phyloP scores from a whole-genome alignment of 148 eudicot genomes.

The Pharnaceum exiguum region DNA sequence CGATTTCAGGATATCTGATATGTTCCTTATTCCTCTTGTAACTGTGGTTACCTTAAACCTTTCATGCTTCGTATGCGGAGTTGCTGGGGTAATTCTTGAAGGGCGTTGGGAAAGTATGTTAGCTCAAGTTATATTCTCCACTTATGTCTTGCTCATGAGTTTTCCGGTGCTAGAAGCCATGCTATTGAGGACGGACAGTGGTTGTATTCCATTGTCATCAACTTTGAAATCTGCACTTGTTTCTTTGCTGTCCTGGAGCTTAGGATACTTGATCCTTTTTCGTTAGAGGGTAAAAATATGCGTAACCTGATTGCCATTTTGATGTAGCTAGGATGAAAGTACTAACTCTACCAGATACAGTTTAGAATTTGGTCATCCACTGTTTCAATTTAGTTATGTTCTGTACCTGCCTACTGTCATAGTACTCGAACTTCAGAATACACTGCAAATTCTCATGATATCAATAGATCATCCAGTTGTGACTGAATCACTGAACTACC shows the following conservation, averaged over 20 bases:
- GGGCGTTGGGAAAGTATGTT: conserved; percentile 13
- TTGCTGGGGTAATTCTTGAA: conserved; percentile 4
- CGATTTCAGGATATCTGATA: conserved; percentile 23
- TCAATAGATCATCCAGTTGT: no score
- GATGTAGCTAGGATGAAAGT: no score
- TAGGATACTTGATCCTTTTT: conserved; percentile 6
- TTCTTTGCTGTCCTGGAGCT: not conserved
- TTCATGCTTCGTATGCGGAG: conserved; percentile 9
- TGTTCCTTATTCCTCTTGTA: conserved; percentile 23
- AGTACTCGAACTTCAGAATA: no score
- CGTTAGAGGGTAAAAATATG: conserved; percentile 1
- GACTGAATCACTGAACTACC: no score
- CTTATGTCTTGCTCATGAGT: conserved; percentile 12
- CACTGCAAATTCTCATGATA: no score
- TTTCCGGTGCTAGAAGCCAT: conserved; percentile 25
- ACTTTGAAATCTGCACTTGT: conserved; percentile 12
- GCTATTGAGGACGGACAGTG: conserved; percentile 27
- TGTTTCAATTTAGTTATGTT: no score
- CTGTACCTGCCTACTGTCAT: no score
- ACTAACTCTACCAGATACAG: no score
- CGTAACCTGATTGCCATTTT: no score
- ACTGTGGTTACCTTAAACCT: conserved; percentile 16
- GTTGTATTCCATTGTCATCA: conserved; percentile 7
- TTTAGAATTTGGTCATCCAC: no score
- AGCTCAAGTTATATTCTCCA: conserved; percentile 14